phyloP scores from a whole-genome alignment of 192 early-diverging fungal genomes.

The Allomyces macrogynus region DNA sequence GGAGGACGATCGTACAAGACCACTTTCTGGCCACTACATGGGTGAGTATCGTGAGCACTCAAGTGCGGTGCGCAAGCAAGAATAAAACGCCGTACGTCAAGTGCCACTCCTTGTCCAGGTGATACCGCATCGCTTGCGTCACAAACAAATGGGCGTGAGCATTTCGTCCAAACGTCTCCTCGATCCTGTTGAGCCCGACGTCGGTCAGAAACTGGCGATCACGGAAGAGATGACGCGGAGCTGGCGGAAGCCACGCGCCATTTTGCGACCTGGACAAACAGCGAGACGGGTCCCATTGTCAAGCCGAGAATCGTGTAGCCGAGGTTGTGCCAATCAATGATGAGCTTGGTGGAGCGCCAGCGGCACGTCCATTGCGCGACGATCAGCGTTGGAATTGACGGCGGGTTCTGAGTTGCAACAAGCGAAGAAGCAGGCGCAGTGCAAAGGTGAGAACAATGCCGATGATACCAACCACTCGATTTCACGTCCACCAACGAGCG shows the following conservation, averaged over 20 bases:
- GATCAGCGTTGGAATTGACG: slow-evolving; percentile 74
- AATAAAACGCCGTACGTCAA: slow-evolving; percentile 25
- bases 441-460: neutral
- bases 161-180: slow-evolving; percentile 32
- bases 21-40: slow-evolving; percentile 39
- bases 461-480: neutral
- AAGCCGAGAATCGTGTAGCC: slow-evolving; percentile 70
- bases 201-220: no score
- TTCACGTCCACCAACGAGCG: slow-evolving; percentile 1
- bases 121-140: slow-evolving; percentile 55
- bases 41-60: slow-evolving; percentile 2
- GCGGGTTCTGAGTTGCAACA: slow-evolving; percentile 80
- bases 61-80: slow-evolving; percentile 6
- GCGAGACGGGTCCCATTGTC: slow-evolving; percentile 30
- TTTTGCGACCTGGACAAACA: slow-evolving; percentile 31
- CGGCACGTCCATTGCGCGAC: slow-evolving; percentile 48
- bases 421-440: neutral
- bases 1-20: slow-evolving; percentile 74
- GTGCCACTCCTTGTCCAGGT: slow-evolving; percentile 37
- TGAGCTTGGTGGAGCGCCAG: slow-evolving; percentile 40
- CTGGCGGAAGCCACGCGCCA: slow-evolving; percentile 11
- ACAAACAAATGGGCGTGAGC: slow-evolving; percentile 74
- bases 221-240: no score
- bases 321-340: slow-evolving; percentile 98
- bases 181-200: slow-evolving; percentile 18